Percentiles rank a stretch among this genome's conserved stretches.
Conservation (phyloP, 345 rosid genomes). For the Eucalyptus regnans region DNA sequence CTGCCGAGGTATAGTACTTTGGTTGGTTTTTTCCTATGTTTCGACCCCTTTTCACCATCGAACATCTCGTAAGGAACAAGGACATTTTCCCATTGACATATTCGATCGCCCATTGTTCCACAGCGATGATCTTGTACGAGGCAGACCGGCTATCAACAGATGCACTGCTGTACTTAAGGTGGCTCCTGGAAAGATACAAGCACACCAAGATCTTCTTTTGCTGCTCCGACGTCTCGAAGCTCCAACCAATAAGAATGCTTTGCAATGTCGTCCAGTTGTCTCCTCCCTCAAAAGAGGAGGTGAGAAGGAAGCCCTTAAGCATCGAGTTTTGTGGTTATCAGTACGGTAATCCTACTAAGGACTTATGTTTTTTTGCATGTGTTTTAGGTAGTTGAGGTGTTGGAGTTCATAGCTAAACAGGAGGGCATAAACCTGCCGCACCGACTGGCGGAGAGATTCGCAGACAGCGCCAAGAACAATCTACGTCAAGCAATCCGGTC, state of each 20-base stretch:
- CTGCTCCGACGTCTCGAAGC: conserved; percentile 44
- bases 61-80: not conserved
- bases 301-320: not conserved
- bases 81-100: not conserved
- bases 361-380: not conserved
- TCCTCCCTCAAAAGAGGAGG: conserved; percentile 43
- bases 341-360: not conserved
- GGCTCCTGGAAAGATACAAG: conserved; percentile 42
- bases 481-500: conserved; percentile 64
- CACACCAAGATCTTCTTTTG: conserved; percentile 38
- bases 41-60: not conserved
- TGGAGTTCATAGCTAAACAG: conserved; percentile 37
- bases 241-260: conserved; percentile 30
- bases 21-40: not conserved
- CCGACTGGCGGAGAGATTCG: conserved; percentile 23
- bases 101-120: not conserved
- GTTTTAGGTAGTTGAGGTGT: conserved; percentile 29
- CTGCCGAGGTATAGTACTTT: conserved; percentile 15
- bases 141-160: conserved; percentile 45
- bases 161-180: conserved; percentile 35
- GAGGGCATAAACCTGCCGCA: conserved; percentile 27
- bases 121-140: conserved; percentile 38
- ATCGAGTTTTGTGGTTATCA: not conserved
- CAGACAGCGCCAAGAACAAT: conserved; percentile 32
- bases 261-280: conserved; percentile 30